phyloP scores from a whole-genome alignment of 1,284 basidiomycete genomes.

The Anthracocystis setariae region DNA sequence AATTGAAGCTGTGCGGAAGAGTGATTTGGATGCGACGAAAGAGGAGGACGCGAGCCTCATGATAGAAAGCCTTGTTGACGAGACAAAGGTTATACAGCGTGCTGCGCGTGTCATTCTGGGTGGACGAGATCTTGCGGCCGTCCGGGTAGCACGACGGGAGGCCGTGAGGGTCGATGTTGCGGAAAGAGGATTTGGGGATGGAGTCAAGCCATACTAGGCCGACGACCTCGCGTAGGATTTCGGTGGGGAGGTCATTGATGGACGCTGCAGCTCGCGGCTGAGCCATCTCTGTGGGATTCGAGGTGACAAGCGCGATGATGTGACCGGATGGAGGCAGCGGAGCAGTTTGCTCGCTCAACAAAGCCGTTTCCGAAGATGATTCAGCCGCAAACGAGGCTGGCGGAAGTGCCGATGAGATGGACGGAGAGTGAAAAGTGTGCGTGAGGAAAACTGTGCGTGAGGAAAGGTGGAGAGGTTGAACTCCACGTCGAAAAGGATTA shows the following conservation, averaged over 20 bases:
- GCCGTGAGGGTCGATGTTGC: constrained; percentile 61
- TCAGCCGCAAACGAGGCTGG: too few relatives aligned
- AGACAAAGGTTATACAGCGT: constrained; percentile 63
- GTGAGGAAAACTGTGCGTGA: neutral
- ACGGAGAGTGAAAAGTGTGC: too few relatives aligned
- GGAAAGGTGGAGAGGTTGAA: too few relatives aligned
- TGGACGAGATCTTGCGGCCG: constrained; percentile 56
- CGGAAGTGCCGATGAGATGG: too few relatives aligned
- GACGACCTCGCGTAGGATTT: constrained; percentile 57
- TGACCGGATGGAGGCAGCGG: too few relatives aligned
- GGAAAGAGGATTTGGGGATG: constrained; percentile 59
- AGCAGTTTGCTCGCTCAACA: too few relatives aligned
- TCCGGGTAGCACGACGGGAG: constrained; percentile 61
- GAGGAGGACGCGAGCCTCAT: constrained; percentile 60
- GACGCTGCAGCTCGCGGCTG: constrained; percentile 28
- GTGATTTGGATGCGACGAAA: constrained; percentile 65
- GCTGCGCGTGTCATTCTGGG: constrained; percentile 53
- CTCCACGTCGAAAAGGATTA: too few relatives aligned
- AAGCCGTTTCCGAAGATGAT: too few relatives aligned
- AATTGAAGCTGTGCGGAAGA: constrained; percentile 62
- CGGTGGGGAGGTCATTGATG: constrained; percentile 54
- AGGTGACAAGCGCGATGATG: constrained; percentile 8
- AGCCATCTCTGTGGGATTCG: constrained; percentile 30
- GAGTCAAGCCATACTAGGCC: constrained; percentile 59
- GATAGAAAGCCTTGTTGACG: constrained; percentile 60